Evolutionary conservation across 257 asterid species (phyloP).

Genomic region (Solanum arcanum): DNA sequence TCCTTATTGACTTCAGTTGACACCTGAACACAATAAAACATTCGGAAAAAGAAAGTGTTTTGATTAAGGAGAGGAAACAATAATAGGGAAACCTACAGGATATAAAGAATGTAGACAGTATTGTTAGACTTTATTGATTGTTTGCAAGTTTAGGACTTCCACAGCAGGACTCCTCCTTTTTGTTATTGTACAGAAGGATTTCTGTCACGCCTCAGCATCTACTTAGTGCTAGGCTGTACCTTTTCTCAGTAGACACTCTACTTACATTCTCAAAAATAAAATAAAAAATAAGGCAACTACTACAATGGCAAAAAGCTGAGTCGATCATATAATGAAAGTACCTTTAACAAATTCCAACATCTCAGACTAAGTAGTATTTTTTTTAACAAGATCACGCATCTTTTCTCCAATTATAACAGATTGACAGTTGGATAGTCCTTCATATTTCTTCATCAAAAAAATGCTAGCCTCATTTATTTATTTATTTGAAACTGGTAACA

Average conservation of each 20-base stretch:
- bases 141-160: not conserved
- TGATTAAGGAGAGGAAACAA: not conserved
- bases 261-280: not conserved
- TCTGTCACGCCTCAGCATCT: not conserved
- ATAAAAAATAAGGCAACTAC: not conserved
- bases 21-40: constrained; percentile 33
- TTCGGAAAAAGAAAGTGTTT: not conserved
- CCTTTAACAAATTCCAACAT: not conserved
- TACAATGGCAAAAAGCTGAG: not conserved
- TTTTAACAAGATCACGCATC: not conserved
- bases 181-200: not conserved
- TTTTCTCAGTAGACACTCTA: not conserved
- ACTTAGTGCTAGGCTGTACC: not conserved
- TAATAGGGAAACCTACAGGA: not conserved
- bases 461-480: not conserved
- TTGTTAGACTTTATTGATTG: not conserved
- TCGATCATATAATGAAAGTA: not conserved
- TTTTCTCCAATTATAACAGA: not conserved
- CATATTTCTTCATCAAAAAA: not conserved
- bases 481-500: not conserved
- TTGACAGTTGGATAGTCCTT: not conserved
- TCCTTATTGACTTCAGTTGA: constrained; percentile 23
- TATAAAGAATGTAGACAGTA: not conserved
- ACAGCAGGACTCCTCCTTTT: not conserved
- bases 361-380: not conserved